These are phyloP conservation scores for Carallia pectinifolia DNA, from an alignment of 345 rosid genomes.

Conservation along the genomic window DNA sequence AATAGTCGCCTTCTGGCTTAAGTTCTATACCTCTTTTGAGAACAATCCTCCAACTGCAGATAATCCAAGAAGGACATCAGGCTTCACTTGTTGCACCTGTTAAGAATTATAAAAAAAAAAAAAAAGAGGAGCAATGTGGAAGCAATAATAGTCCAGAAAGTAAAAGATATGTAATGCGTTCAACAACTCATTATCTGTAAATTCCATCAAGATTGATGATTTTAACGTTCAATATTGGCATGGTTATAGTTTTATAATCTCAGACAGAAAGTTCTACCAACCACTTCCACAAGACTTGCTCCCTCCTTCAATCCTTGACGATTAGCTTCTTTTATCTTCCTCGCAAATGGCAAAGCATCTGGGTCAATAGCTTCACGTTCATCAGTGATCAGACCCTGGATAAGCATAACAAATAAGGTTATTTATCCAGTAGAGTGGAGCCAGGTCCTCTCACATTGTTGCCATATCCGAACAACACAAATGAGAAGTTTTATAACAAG, in stretches of 20 bases:
- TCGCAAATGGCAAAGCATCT: conserved; percentile 81
- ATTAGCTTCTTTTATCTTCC: conserved; percentile 66
- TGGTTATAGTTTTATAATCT: background rate
- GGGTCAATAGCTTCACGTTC: conserved; percentile 73
- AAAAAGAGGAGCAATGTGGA: no score
- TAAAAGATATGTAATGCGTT: no score
- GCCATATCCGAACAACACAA: conserved; percentile 7
- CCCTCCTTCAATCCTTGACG: conserved; percentile 95
- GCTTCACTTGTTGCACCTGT: conserved; percentile 90
- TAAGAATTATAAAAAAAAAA: conserved; percentile 3
- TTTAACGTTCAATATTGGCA: background rate
- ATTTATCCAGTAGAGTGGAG: conserved; percentile 8
- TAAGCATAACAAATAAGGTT: conserved; percentile 22
- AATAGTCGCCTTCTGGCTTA: background rate
- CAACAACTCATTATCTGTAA: background rate
- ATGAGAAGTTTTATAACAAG: background rate
- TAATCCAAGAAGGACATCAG: conserved; percentile 98
- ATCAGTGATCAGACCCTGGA: conserved; percentile 88
- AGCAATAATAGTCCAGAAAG: no score
- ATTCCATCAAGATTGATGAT: background rate
- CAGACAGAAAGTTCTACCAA: conserved; percentile 29
- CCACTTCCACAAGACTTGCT: conserved; percentile 88
- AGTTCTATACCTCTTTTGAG: conserved; percentile 74
- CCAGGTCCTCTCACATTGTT: no score
- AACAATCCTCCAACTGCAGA: conserved; percentile 99